Evolutionary conservation across 2,329 filamentous ascomycete genomes (phyloP).

Genomic region (Cordyceps sp.): DNA sequence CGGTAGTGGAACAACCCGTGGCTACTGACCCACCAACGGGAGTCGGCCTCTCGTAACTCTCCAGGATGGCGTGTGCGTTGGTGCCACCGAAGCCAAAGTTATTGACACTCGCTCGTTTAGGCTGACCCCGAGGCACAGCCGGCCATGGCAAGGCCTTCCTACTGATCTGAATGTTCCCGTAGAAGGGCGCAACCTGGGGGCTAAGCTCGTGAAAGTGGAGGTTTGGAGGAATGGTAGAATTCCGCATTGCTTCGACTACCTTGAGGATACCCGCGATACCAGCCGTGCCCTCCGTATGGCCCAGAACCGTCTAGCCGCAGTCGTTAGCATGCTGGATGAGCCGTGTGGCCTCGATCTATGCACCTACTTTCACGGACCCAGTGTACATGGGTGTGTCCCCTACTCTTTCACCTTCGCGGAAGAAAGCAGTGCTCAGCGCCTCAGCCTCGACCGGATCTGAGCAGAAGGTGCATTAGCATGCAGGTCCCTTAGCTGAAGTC

Average conservation of each 20-base stretch:
- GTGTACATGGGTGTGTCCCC: conserved; percentile 2
- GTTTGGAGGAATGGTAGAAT: conserved; percentile 12
- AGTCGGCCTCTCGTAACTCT: no score
- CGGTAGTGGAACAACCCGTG: no score
- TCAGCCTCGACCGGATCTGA: conserved; percentile 10
- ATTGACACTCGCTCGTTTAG: conserved; percentile 26
- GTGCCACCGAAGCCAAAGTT: conserved; percentile 33
- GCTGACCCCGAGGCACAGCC: background rate
- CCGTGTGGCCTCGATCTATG: no score
- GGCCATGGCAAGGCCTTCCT: conserved; percentile 8
- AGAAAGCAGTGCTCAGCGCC: conserved; percentile 23
- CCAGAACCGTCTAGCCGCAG: conserved; percentile 12
- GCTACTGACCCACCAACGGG: no score
- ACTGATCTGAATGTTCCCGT: conserved; percentile 7
- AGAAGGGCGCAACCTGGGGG: conserved; percentile 10
- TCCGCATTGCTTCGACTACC: conserved; percentile 5
- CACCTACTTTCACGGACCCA: conserved; percentile 12
- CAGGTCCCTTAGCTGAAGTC: no score
- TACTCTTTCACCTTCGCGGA: conserved; percentile 2
- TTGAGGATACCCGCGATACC: conserved; percentile 10
- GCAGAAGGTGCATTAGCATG: no score
- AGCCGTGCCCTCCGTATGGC: conserved; percentile 10
- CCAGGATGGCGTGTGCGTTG: conserved; percentile 26
- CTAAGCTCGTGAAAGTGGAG: conserved; percentile 12
- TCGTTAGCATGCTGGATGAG: no score